These are phyloP conservation scores for Termitomyces sp. DNA, from an alignment of 768 basidiomycete species.

Conservation along the genomic window DNA sequence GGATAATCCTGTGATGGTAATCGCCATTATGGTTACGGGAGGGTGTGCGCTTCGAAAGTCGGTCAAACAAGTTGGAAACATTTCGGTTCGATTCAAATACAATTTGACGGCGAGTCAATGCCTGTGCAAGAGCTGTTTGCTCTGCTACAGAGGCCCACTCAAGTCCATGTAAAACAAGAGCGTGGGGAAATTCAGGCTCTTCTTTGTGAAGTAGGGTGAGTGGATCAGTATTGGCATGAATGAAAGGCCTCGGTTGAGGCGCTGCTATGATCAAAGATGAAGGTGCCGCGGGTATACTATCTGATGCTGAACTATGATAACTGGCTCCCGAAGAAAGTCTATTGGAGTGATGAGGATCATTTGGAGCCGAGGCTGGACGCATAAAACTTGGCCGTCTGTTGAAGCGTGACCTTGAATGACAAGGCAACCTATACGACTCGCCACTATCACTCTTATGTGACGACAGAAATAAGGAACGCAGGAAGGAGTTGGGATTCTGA, in stretches of 20 bases:
- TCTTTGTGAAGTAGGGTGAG: conserved; percentile 13
- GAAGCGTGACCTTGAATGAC: conserved; percentile 7
- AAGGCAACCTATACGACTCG: conserved; percentile 4
- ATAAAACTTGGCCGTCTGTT: conserved; percentile 17
- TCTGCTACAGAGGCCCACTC: conserved; percentile 49
- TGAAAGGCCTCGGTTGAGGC: conserved; percentile 14
- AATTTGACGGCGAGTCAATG: conserved; percentile 46
- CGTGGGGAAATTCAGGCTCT: conserved; percentile 40
- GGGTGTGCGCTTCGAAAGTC: background rate
- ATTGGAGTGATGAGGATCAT: conserved; percentile 17
- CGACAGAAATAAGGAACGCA: conserved; percentile 16
- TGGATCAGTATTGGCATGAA: conserved; percentile 31
- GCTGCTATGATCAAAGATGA: conserved; percentile 9
- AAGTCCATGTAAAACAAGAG: conserved; percentile 65
- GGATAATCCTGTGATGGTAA: background rate
- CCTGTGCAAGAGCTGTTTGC: conserved; percentile 52
- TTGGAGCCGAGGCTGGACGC: conserved; percentile 31
- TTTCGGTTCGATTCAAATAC: conserved; percentile 29
- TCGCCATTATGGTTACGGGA: background rate
- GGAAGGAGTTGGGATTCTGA: conserved; percentile 13
- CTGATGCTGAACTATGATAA: background rate
- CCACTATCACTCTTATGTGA: conserved; percentile 4
- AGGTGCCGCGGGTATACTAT: conserved; percentile 1
- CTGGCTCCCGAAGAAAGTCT: background rate
- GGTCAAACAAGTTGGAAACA: conserved; percentile 10